Conservation (phyloP, 495 filamentous ascomycete species). For the Aspergillus affinis region DNA sequence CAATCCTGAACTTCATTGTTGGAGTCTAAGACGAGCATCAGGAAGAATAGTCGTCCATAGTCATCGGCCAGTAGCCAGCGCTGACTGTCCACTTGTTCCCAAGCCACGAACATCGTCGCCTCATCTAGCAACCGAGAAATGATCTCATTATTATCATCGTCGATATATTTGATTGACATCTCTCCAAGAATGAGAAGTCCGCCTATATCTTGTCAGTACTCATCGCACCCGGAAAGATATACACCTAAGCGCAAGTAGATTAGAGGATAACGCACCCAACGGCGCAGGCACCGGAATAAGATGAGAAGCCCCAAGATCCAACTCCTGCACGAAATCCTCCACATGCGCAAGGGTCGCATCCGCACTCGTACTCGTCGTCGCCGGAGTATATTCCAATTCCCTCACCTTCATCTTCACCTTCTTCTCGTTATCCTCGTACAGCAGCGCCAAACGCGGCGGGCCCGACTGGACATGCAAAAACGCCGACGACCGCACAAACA, state of each 20-base stretch:
- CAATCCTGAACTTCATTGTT: conserved; percentile 64
- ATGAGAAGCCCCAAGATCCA: conserved; percentile 73
- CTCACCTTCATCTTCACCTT: conserved; percentile 63
- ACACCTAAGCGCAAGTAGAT: background rate
- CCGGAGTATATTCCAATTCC: conserved; percentile 51
- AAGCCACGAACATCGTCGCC: conserved; percentile 79
- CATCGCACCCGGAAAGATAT: conserved; percentile 7
- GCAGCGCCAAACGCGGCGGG: conserved; percentile 74
- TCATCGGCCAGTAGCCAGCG: conserved; percentile 88
- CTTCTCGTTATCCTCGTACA: conserved; percentile 72
- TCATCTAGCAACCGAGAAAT: conserved; percentile 63
- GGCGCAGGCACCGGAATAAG: conserved; percentile 79
- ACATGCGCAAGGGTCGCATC: conserved; percentile 54
- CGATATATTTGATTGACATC: conserved; percentile 78
- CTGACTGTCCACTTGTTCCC: conserved; percentile 77
- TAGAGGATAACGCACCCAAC: conserved; percentile 39
- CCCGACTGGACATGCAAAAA: conserved; percentile 74
- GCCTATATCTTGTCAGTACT: conserved; percentile 34
- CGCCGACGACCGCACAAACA: conserved; percentile 78
- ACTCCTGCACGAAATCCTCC: conserved; percentile 52
- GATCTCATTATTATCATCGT: conserved; percentile 64
- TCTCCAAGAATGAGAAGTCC: conserved; percentile 84
- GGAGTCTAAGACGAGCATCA: conserved; percentile 68
- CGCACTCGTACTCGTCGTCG: conserved; percentile 42
- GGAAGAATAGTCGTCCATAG: conserved; percentile 75